Conservation (phyloP, 208 protist genomes). For the Wallacemonas sp. region DNA sequence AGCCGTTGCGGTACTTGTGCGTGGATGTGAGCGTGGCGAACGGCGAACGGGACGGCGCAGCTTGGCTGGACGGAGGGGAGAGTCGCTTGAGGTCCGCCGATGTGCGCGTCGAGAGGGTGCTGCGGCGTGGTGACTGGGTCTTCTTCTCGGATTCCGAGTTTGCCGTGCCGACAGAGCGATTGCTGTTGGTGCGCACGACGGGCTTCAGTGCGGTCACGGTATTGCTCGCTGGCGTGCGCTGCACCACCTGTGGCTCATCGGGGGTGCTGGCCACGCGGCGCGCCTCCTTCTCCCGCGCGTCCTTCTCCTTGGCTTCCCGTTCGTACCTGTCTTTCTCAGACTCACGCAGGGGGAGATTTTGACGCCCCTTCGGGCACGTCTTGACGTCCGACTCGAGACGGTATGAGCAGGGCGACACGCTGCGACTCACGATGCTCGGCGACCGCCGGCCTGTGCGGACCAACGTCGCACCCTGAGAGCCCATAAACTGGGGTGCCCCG, state of each 20-base stretch:
- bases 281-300: constrained; percentile 22
- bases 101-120: background rate
- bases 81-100: constrained; percentile 26
- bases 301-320: constrained; percentile 21
- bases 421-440: constrained; percentile 77
- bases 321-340: constrained; percentile 10
- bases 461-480: constrained; percentile 49
- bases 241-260: constrained; percentile 12
- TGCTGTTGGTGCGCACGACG: constrained; percentile 18
- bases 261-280: constrained; percentile 6
- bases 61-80: constrained; percentile 30
- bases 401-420: constrained; percentile 59
- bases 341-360: constrained; percentile 31
- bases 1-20: constrained; percentile 83
- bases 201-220: background rate
- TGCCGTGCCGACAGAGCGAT: constrained; percentile 20
- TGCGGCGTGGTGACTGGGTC: constrained; percentile 12
- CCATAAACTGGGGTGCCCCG: constrained; percentile 32
- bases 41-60: constrained; percentile 42
- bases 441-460: constrained; percentile 44
- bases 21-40: constrained; percentile 70
- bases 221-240: constrained; percentile 2
- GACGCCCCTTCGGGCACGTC: constrained; percentile 59
- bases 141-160: constrained; percentile 16
- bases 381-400: constrained; percentile 61